Evolutionary conservation across 2,329 filamentous ascomycete genomes (phyloP).

Genomic region (Paracoccidioides lutzii): DNA sequence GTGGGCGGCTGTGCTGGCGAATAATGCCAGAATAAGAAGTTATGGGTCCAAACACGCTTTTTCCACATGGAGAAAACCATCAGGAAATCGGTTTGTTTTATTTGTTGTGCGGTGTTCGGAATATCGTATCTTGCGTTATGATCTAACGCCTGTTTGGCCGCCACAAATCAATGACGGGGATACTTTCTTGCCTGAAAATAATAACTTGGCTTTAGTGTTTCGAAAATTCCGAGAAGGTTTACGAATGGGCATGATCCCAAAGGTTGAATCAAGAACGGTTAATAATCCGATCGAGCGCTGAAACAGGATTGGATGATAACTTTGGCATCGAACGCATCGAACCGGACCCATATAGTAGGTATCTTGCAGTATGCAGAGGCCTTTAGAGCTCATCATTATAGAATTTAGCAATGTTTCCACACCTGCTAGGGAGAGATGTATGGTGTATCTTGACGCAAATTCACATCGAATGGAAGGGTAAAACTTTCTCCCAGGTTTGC

Average conservation of each 20-base stretch:
- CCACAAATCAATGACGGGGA: not conserved
- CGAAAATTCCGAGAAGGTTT: not conserved
- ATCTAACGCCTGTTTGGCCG: not conserved
- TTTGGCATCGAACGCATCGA: constrained; percentile 2
- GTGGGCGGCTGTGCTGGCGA: not conserved
- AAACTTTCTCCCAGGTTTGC: not conserved
- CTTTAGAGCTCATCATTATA: too few species aligned
- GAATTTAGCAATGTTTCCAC: too few species aligned
- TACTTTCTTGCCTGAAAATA: not conserved
- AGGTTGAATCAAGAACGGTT: too few species aligned
- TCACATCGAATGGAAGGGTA: too few species aligned
- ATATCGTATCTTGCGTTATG: constrained; percentile 7
- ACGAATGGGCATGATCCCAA: not conserved
- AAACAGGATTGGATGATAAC: constrained; percentile 1
- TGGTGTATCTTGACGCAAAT: too few species aligned
- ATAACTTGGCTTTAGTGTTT: not conserved
- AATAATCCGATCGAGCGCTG: not conserved
- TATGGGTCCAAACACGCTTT: not conserved
- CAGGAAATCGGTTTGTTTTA: constrained; percentile 3
- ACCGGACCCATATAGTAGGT: not conserved
- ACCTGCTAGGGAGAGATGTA: too few species aligned
- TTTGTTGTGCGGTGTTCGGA: constrained; percentile 8
- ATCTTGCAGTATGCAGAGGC: not conserved
- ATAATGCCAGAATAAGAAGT: not conserved
- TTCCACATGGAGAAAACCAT: not conserved